phyloP scores from a whole-genome alignment of 345 rosid species.

The Rhodomyrtus tomentosa region DNA sequence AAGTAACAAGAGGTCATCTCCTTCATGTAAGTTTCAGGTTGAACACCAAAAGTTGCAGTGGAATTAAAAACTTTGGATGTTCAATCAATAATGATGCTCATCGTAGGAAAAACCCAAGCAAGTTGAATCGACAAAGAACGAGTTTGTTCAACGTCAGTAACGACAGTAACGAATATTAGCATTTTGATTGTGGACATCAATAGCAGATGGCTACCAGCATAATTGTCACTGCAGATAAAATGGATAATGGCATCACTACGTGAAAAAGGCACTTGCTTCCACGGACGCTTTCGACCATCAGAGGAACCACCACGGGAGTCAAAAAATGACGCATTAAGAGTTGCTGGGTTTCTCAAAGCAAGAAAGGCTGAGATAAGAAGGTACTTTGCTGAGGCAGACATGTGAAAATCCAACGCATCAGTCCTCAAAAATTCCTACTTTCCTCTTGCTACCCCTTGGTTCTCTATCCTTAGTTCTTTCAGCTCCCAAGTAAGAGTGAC shows the following conservation, averaged over 20 bases:
- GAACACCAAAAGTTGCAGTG: neutral
- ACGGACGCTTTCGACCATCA: slow-evolving; percentile 56
- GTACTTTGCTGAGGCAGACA: slow-evolving; percentile 75
- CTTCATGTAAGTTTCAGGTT: neutral
- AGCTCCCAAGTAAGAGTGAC: slow-evolving; percentile 24
- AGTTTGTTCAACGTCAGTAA: neutral
- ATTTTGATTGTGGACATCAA: neutral
- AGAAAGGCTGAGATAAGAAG: slow-evolving; percentile 91
- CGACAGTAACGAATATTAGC: neutral
- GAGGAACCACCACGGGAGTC: slow-evolving; percentile 75
- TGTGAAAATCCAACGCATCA: slow-evolving; percentile 52
- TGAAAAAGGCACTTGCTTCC: slow-evolving; percentile 46
- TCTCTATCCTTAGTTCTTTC: slow-evolving; percentile 24
- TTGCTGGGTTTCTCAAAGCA: slow-evolving; percentile 92
- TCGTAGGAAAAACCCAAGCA: neutral
- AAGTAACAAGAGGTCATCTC: neutral
- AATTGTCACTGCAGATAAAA: neutral
- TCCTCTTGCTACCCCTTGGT: slow-evolving; percentile 19
- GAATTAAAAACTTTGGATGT: neutral
- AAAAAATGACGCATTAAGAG: slow-evolving; percentile 84
- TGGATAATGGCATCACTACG: neutral
- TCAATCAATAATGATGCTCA: neutral
- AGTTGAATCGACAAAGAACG: neutral
- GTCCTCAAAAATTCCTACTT: slow-evolving; percentile 20
- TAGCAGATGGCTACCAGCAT: neutral